phyloP scores from a whole-genome alignment of 495 filamentous ascomycete genomes.

The Amphirosellinia nigrospora region DNA sequence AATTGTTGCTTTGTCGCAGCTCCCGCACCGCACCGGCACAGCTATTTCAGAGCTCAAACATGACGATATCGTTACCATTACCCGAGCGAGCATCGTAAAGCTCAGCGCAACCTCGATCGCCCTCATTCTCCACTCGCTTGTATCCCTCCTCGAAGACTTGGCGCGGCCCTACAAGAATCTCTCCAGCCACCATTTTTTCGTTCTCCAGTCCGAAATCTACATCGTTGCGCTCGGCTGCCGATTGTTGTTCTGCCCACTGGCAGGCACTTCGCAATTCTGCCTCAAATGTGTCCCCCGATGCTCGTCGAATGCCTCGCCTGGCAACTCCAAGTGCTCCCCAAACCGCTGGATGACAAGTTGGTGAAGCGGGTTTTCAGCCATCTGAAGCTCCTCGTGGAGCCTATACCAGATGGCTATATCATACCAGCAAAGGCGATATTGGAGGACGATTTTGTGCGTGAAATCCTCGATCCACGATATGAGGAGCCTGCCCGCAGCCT shows the following conservation, averaged over 20 bases:
- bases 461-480: slow-evolving; percentile 37
- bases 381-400: slow-evolving; percentile 51
- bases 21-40: slow-evolving; percentile 68
- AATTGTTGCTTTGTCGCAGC: slow-evolving; percentile 46
- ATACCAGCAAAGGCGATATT: slow-evolving; percentile 54
- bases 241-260: slow-evolving; percentile 68
- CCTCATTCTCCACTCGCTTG: slow-evolving; percentile 61
- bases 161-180: slow-evolving; percentile 53
- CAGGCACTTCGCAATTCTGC: slow-evolving; percentile 45
- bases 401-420: slow-evolving; percentile 55
- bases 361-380: slow-evolving; percentile 50
- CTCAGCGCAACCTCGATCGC: slow-evolving; percentile 60
- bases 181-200: slow-evolving; percentile 55
- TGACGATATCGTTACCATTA: slow-evolving; percentile 66
- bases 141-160: slow-evolving; percentile 57
- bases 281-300: slow-evolving; percentile 31
- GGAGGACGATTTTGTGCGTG: slow-evolving; percentile 46
- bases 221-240: slow-evolving; percentile 65
- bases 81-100: slow-evolving; percentile 65
- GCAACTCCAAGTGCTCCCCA: slow-evolving; percentile 29
- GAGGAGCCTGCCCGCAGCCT: slow-evolving; percentile 44
- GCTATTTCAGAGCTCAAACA: slow-evolving; percentile 61
- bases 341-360: slow-evolving; percentile 46
- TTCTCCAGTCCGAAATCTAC: slow-evolving; percentile 65
- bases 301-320: slow-evolving; percentile 12